These are phyloP conservation scores for Gryganskiella cystojenkinii DNA, from an alignment of 192 early-diverging fungal genomes.

Conservation along the genomic window DNA sequence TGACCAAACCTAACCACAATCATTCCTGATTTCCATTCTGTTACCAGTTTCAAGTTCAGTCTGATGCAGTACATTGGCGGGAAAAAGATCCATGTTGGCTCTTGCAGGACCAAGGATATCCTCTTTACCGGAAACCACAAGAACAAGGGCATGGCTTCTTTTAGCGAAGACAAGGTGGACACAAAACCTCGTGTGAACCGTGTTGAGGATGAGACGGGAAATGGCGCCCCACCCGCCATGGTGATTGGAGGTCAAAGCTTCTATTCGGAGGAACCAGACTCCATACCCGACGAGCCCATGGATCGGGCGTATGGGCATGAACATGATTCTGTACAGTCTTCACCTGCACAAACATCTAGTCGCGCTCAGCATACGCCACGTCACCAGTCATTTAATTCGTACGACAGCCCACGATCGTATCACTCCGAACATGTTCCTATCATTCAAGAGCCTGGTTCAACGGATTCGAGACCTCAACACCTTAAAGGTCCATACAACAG, in stretches of 20 bases:
- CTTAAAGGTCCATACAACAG: constrained; percentile 19
- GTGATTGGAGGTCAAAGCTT: constrained; percentile 28
- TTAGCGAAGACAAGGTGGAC: constrained; percentile 44
- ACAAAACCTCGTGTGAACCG: constrained; percentile 14
- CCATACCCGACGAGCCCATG: constrained; percentile 33
- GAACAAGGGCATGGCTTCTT: constrained; percentile 54
- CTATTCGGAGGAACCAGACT: constrained; percentile 46
- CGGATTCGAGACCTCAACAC: not conserved
- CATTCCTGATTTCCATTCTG: not conserved
- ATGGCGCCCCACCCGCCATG: constrained; percentile 7
- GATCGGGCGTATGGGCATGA: constrained; percentile 17
- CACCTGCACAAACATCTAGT: not conserved
- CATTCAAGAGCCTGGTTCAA: constrained; percentile 29
- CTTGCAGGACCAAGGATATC: constrained; percentile 50
- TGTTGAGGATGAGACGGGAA: constrained; percentile 19
- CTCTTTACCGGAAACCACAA: constrained; percentile 51
- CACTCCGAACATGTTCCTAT: constrained; percentile 23
- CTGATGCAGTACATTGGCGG: constrained; percentile 39
- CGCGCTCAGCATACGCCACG: constrained; percentile 20
- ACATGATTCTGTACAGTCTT: not conserved
- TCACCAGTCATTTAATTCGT: constrained; percentile 10
- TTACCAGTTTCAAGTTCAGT: constrained; percentile 44
- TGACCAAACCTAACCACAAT: not conserved
- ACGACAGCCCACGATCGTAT: constrained; percentile 18
- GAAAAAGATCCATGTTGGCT: constrained; percentile 39